Evolutionary conservation across 1,139 yeast species (phyloP).

Genomic region (Oligophagozyma castellii): DNA sequence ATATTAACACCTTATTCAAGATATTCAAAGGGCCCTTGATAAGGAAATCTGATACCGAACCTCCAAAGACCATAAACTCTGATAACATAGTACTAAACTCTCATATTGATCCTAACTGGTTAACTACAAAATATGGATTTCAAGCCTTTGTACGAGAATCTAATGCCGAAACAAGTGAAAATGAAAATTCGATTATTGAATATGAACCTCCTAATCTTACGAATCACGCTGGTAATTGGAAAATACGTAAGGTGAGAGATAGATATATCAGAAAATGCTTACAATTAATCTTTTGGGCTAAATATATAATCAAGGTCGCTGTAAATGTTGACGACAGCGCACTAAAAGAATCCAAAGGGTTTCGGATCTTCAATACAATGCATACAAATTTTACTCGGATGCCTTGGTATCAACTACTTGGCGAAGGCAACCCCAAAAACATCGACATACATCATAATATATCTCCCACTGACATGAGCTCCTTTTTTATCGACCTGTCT

Average conservation of each 20-base stretch:
- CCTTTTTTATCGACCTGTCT: slow-evolving; percentile 40
- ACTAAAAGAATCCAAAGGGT: slow-evolving; percentile 7
- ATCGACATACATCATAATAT: slow-evolving; percentile 12
- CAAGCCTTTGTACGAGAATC: slow-evolving; percentile 28
- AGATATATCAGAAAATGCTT: slow-evolving; percentile 35
- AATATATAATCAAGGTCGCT: slow-evolving; percentile 15
- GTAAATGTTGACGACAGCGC: slow-evolving; percentile 4
- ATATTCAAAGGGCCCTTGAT: slow-evolving; percentile 50
- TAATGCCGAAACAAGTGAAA: slow-evolving; percentile 22
- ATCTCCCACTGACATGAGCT: slow-evolving; percentile 19
- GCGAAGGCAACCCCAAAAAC: slow-evolving; percentile 24
- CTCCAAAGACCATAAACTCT: slow-evolving; percentile 38
- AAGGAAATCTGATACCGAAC: slow-evolving; percentile 29
- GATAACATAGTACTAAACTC: slow-evolving; percentile 37
- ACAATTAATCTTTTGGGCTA: slow-evolving; percentile 37
- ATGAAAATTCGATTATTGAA: slow-evolving; percentile 19
- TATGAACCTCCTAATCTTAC: slow-evolving; percentile 46
- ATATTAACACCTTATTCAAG: slow-evolving; percentile 43
- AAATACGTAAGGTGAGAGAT: slow-evolving; percentile 28
- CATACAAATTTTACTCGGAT: slow-evolving; percentile 27
- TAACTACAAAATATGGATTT: slow-evolving; percentile 33
- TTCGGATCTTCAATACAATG: slow-evolving; percentile 26
- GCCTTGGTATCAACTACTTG: slow-evolving; percentile 31
- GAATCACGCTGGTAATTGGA: slow-evolving; percentile 23
- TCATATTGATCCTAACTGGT: slow-evolving; percentile 40